Percentiles rank a stretch among this genome's conserved stretches.
These are phyloP conservation scores for Schizophyllum commune DNA, from an alignment of 1,284 basidiomycete genomes.

Conservation along the genomic window DNA sequence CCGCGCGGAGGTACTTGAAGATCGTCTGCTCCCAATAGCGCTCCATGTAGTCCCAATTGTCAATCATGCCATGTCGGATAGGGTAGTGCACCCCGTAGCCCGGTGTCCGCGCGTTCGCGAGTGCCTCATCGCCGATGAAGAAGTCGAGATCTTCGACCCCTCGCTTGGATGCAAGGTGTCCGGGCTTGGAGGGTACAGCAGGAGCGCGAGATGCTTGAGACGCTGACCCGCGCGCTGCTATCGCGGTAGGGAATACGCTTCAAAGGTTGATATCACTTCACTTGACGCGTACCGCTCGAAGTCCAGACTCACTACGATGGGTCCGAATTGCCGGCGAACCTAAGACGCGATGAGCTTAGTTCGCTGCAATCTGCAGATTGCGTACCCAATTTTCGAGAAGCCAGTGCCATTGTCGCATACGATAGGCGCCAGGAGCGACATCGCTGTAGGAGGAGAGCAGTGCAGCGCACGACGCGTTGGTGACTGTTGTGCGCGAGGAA, in stretches of 20 bases:
- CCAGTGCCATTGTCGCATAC: constrained; percentile 98
- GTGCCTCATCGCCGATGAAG: constrained; percentile 97
- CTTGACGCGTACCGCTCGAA: not conserved
- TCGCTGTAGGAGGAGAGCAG: constrained; percentile 24
- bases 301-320: constrained; percentile 78
- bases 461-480: not conserved
- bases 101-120: constrained; percentile 86
- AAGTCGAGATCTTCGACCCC: constrained; percentile 99
- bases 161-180: constrained; percentile 91
- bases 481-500: not conserved
- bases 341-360: constrained; percentile 22
- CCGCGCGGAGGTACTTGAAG: constrained; percentile 98
- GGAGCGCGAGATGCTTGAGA: constrained; percentile 63
- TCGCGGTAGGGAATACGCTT: constrained; percentile 94
- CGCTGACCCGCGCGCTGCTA: constrained; percentile 75
- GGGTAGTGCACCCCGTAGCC: constrained; percentile 96
- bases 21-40: constrained; percentile 99
- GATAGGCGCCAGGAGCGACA: constrained; percentile 82
- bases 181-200: constrained; percentile 77
- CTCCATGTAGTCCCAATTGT: constrained; percentile 99
- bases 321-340: constrained; percentile 98
- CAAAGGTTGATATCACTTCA: constrained; percentile 2
- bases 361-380: constrained; percentile 11
- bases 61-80: constrained; percentile 96
- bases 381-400: constrained; percentile 94